Evolutionary conservation across 2,329 filamentous ascomycete species (phyloP).

Genomic region (Apiospora sp.): DNA sequence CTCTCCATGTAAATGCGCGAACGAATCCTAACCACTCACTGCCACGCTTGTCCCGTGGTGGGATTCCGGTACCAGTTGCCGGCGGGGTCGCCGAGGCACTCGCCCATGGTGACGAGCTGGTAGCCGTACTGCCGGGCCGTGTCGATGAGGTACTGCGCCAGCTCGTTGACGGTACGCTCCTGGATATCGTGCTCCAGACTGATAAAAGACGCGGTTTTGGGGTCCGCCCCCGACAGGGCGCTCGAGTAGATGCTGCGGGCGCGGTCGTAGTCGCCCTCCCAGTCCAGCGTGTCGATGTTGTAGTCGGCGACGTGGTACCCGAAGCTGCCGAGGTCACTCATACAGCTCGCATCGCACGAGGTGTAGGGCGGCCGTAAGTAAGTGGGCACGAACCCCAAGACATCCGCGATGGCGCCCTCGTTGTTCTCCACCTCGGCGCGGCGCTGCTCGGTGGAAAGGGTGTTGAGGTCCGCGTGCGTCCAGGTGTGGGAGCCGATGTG

Average conservation of each 20-base stretch:
- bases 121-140: constrained; percentile 31
- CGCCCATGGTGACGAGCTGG: constrained; percentile 35
- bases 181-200: constrained; percentile 36
- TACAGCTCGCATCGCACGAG: constrained; percentile 24
- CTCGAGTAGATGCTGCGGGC: constrained; percentile 19
- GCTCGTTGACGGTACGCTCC: constrained; percentile 32
- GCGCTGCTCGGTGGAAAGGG: constrained; percentile 44
- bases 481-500: constrained; percentile 58
- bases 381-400: constrained; percentile 54
- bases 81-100: constrained; percentile 34
- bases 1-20: background rate
- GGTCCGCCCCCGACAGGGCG: constrained; percentile 14
- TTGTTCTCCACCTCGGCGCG: constrained; percentile 52
- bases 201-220: constrained; percentile 36
- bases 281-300: constrained; percentile 29
- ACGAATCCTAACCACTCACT: background rate
- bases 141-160: constrained; percentile 34
- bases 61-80: constrained; percentile 36
- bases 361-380: constrained; percentile 41
- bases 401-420: constrained; percentile 53
- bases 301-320: constrained; percentile 27
- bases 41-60: constrained; percentile 31
- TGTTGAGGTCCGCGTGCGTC: constrained; percentile 52
- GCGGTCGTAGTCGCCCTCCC: constrained; percentile 34
- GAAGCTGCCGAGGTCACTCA: constrained; percentile 14